Percentiles rank a stretch among this genome's conserved stretches.
Evolutionary conservation across 202 grass and related monocot species (phyloP).

Genomic region (Schoenoplectus triqueter): DNA sequence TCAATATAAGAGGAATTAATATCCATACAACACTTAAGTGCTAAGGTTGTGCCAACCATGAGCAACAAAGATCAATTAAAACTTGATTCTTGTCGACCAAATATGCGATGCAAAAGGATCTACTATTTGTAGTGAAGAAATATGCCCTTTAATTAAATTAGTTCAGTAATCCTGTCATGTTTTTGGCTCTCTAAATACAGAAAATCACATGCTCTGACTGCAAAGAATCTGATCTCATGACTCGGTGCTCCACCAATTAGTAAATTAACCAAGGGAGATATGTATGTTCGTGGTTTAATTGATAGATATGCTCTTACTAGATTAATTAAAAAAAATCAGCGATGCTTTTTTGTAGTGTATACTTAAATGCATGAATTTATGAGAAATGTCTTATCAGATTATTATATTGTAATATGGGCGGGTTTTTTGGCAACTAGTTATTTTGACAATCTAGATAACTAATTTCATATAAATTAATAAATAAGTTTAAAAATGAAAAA

Average conservation of each 20-base stretch:
- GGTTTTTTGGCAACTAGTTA: too few species aligned
- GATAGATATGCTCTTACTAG: not conserved
- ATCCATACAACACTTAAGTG: slow-evolving; percentile 28
- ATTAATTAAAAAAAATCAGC: not conserved
- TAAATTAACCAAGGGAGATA: slow-evolving; percentile 27
- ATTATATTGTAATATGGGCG: too few species aligned
- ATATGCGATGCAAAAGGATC: not conserved
- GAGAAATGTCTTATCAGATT: too few species aligned
- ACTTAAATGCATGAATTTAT: too few species aligned
- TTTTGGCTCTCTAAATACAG: not conserved
- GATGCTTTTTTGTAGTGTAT: not conserved
- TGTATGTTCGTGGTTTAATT: not conserved
- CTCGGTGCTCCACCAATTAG: slow-evolving; percentile 31
- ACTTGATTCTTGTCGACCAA: not conserved
- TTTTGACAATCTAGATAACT: too few species aligned
- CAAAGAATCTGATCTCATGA: slow-evolving; percentile 5
- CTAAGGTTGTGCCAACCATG: slow-evolving; percentile 23
- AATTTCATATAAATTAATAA: too few species aligned
- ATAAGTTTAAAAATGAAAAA: too few species aligned
- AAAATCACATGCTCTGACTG: not conserved
- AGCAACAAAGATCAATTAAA: not conserved
- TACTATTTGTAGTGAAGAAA: not conserved
- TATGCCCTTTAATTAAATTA: not conserved
- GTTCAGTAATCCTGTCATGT: not conserved
- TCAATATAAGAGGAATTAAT: not conserved